Percentiles rank a stretch among this genome's conserved stretches.
phyloP scores from a whole-genome alignment of 352 stramenopile genomes.

The Phytopythium vexans region DNA sequence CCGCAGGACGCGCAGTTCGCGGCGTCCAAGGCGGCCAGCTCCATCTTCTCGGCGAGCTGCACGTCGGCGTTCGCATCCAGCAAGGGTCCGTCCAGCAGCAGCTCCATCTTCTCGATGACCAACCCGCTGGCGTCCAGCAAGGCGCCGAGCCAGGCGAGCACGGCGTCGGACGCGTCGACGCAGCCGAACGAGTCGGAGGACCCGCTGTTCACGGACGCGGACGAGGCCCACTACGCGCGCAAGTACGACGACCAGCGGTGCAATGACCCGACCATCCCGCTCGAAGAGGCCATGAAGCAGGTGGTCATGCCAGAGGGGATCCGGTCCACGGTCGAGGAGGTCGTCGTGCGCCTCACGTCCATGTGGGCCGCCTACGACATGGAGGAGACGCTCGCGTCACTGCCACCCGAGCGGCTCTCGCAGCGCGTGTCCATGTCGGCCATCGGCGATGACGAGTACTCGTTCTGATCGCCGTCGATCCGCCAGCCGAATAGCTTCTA shows the following conservation, averaged over 20 bases:
- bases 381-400: constrained; percentile 45
- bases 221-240: constrained; percentile 37
- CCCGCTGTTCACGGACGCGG: constrained; percentile 32
- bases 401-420: constrained; percentile 44
- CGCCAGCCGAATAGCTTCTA: not conserved
- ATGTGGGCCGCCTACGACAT: constrained; percentile 81
- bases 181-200: constrained; percentile 59
- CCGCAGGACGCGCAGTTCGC: constrained; percentile 1
- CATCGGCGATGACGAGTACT: constrained; percentile 35
- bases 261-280: constrained; percentile 57
- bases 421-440: constrained; percentile 40
- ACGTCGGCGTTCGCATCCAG: constrained; percentile 2
- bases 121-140: constrained; percentile 20
- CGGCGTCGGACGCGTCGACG: constrained; percentile 27
- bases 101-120: constrained; percentile 29
- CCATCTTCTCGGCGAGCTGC: constrained; percentile 9
- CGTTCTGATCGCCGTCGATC: constrained; percentile 18
- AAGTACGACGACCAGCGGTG: constrained; percentile 64
- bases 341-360: constrained; percentile 65
- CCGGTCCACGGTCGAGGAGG: constrained; percentile 66
- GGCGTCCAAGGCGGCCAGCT: too few species aligned
- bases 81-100: constrained; percentile 5
- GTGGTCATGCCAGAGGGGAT: constrained; percentile 59
- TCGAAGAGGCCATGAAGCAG: constrained; percentile 78
- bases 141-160: constrained; percentile 23